A percentile compares a stretch with the other conserved stretches of the same genome.
These are phyloP conservation scores for Cyclotella kingstonii DNA, from an alignment of 108 stramenopile genomes.

Conservation along the genomic window DNA sequence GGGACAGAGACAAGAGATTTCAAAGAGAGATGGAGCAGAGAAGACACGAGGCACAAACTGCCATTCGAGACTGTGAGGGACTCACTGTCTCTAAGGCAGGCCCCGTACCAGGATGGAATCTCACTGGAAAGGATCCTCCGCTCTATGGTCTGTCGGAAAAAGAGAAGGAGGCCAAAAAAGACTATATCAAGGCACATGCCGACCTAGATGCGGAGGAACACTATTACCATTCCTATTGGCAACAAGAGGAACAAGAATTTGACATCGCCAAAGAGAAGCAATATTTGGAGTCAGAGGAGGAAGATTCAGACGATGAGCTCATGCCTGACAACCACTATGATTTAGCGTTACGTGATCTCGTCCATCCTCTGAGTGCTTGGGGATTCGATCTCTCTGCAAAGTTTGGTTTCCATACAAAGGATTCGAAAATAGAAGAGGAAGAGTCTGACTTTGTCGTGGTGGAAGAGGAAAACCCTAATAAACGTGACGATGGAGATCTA, in stretches of 20 bases:
- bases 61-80: constrained; percentile 6
- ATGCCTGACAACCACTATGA: constrained; percentile 32
- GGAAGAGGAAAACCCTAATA: constrained; percentile 18
- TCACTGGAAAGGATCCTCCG: background rate
- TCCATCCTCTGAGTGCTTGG: constrained; percentile 80
- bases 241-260: constrained; percentile 20
- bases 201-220: constrained; percentile 60
- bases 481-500: constrained; percentile 27
- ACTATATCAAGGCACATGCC: constrained; percentile 32
- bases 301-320: constrained; percentile 54
- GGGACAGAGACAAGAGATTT: constrained; percentile 47
- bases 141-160: constrained; percentile 11
- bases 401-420: constrained; percentile 47
- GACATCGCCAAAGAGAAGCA: constrained; percentile 40
- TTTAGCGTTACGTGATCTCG: constrained; percentile 67
- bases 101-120: background rate
- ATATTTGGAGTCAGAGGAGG: constrained; percentile 40
- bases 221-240: constrained; percentile 79
- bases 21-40: constrained; percentile 40
- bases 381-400: constrained; percentile 71
- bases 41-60: constrained; percentile 32
- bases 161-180: constrained; percentile 20
- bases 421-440: constrained; percentile 26
- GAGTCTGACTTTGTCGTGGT: constrained; percentile 27
- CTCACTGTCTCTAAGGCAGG: background rate